Evolutionary conservation across 208 protist genomes (phyloP).

Genomic region (Spongospora subterranea): DNA sequence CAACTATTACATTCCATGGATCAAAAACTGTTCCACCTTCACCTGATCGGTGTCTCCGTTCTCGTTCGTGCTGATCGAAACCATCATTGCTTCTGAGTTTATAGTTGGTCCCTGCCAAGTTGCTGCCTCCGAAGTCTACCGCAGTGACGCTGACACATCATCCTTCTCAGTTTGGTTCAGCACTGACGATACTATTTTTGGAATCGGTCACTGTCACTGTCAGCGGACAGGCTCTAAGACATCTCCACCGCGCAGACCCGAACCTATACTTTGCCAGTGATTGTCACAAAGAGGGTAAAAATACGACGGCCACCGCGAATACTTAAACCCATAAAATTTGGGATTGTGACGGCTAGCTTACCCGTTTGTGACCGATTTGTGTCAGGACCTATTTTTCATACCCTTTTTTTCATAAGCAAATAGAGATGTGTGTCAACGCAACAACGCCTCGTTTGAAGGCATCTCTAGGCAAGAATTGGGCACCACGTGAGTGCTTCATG

Average conservation of each 20-base stretch:
- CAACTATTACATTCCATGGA: constrained; percentile 74
- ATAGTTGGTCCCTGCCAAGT: no score
- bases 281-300: not conserved
- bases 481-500: not conserved
- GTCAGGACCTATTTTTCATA: not conserved
- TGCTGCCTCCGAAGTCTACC: no score
- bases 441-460: not conserved
- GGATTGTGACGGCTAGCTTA: not conserved
- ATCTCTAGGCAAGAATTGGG: not conserved
- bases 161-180: no score
- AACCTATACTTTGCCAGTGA: not conserved
- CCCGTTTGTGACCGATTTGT: not conserved
- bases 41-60: not conserved
- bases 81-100: not conserved
- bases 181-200: not conserved
- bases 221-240: no score
- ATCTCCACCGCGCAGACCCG: not conserved
- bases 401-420: not conserved
- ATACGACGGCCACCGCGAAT: not conserved
- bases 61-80: not conserved
- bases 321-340: not conserved
- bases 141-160: no score
- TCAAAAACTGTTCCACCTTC: constrained; percentile 67
- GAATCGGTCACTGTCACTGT: no score
- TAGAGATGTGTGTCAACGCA: not conserved